Evolutionary conservation across 2,329 filamentous ascomycete genomes (phyloP).

Genomic region (Phialocephala subalpina): DNA sequence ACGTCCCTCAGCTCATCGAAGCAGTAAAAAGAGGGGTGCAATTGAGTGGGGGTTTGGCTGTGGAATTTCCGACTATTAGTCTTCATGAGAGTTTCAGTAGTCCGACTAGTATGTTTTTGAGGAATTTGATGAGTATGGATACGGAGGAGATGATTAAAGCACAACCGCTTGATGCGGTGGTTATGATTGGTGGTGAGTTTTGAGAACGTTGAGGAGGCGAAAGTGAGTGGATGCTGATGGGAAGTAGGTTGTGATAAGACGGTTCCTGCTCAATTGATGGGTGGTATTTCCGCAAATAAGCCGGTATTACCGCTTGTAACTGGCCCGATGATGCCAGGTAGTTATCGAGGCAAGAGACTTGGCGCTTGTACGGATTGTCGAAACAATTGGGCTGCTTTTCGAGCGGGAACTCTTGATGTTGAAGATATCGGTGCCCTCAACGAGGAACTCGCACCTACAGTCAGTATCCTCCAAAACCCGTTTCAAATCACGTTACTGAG

Average conservation of each 20-base stretch:
- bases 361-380: constrained; percentile 80
- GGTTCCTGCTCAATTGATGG: constrained; percentile 78
- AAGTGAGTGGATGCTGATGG: constrained; percentile 1
- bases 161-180: constrained; percentile 73
- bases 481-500: constrained; percentile 3
- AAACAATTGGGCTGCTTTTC: constrained; percentile 75
- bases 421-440: constrained; percentile 77
- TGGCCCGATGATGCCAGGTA: constrained; percentile 79
- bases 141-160: constrained; percentile 81
- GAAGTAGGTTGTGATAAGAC: constrained; percentile 76
- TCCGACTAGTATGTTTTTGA: constrained; percentile 78
- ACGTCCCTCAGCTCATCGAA: constrained; percentile 75
- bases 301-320: constrained; percentile 74
- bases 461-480: constrained; percentile 44
- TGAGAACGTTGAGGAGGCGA: background rate
- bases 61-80: constrained; percentile 79
- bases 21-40: constrained; percentile 74
- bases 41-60: constrained; percentile 69
- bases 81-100: constrained; percentile 73
- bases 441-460: constrained; percentile 76
- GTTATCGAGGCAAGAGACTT: constrained; percentile 67
- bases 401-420: constrained; percentile 71
- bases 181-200: constrained; percentile 69
- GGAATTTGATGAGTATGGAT: constrained; percentile 82
- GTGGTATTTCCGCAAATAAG: constrained; percentile 77